Base-by-base conservation (phyloP, 495 filamentous ascomycete genomes). In the Lophium mytilinum region DNA sequence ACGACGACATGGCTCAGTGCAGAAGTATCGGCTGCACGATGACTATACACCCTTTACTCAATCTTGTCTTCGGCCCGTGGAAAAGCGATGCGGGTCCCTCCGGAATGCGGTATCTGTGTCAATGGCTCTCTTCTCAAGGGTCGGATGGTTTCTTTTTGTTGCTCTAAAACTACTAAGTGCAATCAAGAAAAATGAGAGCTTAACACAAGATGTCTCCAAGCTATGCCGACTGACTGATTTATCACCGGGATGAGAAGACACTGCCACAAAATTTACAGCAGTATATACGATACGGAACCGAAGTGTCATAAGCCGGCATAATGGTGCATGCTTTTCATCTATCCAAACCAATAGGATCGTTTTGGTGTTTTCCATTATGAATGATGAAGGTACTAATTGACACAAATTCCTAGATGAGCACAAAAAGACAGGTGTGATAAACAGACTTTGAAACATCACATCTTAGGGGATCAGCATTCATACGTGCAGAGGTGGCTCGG, bases 101-200 rank as follows among this genome's bases (percentile, higher is more conserved):
- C 53, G 49, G 56, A 65, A 63, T 60, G 58, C 55, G 49, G 62
- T 58, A 56, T 41, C 42, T 58, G 17, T 60, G 41, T 36, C 21
- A 24, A 60, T 42, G 62, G 62, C 50, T 61, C 46, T 61, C 52
- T 58, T 65, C 62, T 48, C 17, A 48, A 61, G 30, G 62, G 58
- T 58, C 61, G 52, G 52, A 21, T 48, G 55, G 24, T 37, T 43
- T 53, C 19, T 55, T 50, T 50, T 51, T 54, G 50, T 54, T 57
- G 60, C 47, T 55, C 55, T 35, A 39, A 51, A 39, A 39, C 47
- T 53, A 50, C 53, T 60, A 60, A 60, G 57, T 54, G 50, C 54
- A 62, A 61, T 45, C 24, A 45, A 56, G 30, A 58, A 58, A 58
- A 43, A 52, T 60, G 53, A 55, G 52, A 53, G 57, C 52, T 60